Base-by-base conservation (phyloP, 108 stramenopile species). In the Conticribra weissflogii region DNA sequence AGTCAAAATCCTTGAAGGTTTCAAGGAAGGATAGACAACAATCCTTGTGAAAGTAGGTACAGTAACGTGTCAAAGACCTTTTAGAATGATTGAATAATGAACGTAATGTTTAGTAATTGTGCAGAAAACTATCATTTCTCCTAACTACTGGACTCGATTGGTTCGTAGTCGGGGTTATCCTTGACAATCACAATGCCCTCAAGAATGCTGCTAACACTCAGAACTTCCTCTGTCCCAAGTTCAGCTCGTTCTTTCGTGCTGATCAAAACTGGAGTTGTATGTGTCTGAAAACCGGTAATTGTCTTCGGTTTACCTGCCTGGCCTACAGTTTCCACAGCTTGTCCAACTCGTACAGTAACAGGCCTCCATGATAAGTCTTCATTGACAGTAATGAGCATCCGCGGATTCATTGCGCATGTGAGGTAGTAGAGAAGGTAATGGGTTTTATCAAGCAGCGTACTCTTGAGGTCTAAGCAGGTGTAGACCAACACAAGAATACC, bases 271-370 rank as follows among this genome's bases (percentile, higher is more conserved):
- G 99, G 99, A 19, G 98, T 96, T 21, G 94, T 97, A 81, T 99
- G 99, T 24, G 99, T 99, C 81, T 99, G 99, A 83, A 99, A 99
- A 59, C 99, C 99, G 31, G 99, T 99, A 59, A 99, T 99, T 45
- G 97, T 97, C 86, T 98, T 99, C 29, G 99, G 99, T 63, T 97
- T 96, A 62, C 99, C 99, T 15, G 99, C 98, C 83, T 99, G 98
- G 18, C 99, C 99, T n/a, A 99, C 99, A 18, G 98, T 99, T 69
- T 99, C 99, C 3, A 99, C 98, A 5, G 98, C 98, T 76, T 96
- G 97, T 31, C 99, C 99, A 23, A 99, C 98, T 24, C 99, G 96
- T 24, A 97, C 98, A 22, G 96, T 97, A 22, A 96, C 95, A 19
- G 91, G 91, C 55, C 91, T 74, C 84, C 86, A 90, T 31, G 91